These are phyloP conservation scores for Euryodendron excelsum DNA, from an alignment of 148 eudicot species.

Conservation along the genomic window DNA sequence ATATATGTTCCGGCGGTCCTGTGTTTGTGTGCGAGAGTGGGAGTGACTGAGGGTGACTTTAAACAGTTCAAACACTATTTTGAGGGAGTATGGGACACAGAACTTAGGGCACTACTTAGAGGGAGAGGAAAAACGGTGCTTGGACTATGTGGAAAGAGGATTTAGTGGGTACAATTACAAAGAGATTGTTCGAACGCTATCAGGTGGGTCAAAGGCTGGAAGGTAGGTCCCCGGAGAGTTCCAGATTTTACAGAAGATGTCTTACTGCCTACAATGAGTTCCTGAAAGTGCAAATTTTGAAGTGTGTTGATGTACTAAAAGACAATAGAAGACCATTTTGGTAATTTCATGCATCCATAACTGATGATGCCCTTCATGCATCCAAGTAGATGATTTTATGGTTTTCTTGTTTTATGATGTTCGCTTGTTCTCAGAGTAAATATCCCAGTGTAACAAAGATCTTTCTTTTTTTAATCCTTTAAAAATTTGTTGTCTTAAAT, in stretches of 20 bases:
- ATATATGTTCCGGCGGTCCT: neutral
- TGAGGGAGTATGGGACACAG: neutral
- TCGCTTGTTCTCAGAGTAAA: neutral
- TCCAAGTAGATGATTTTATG: neutral
- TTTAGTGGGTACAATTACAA: neutral
- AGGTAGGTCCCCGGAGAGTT: neutral
- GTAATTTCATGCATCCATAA: neutral
- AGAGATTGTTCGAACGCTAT: neutral
- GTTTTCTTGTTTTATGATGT: slow-evolving; percentile 2
- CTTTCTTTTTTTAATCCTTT: neutral
- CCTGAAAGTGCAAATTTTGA: neutral
- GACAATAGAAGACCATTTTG: neutral
- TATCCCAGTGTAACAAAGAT: neutral
- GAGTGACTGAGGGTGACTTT: neutral
- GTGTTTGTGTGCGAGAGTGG: neutral
- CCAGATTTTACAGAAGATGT: neutral
- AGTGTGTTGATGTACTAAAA: neutral
- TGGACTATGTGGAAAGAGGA: neutral
- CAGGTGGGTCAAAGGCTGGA: neutral
- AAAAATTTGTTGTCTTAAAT: neutral
- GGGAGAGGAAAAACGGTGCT: neutral
- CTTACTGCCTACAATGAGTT: neutral
- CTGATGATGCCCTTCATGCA: neutral
- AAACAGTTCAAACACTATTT: neutral
- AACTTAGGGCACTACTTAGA: neutral